Percentiles rank a stretch among this genome's conserved stretches.
Evolutionary conservation across 2,329 filamentous ascomycete genomes (phyloP).

Genomic region (Colletotrichum sansevieriae): DNA sequence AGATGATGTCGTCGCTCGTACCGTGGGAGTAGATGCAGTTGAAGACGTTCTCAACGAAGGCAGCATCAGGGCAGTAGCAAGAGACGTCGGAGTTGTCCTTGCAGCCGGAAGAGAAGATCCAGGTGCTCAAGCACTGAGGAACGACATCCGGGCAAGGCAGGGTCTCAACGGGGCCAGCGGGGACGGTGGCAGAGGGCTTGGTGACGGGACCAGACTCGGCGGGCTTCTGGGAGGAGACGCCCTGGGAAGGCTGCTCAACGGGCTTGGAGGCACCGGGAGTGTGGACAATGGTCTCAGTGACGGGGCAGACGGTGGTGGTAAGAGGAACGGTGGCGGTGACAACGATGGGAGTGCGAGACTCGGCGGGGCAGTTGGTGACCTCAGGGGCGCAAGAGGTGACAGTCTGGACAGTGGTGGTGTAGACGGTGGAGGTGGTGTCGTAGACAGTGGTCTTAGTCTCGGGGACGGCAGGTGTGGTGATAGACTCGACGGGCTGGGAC

Average conservation of each 20-base stretch:
- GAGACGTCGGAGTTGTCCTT: constrained; percentile 82
- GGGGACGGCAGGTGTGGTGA: constrained; percentile 41
- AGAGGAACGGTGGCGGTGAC: constrained; percentile 68
- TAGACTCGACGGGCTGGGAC: constrained; percentile 28
- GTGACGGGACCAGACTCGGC: constrained; percentile 43
- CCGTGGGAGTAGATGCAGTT: constrained; percentile 85
- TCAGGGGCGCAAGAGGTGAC: constrained; percentile 63
- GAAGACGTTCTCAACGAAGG: constrained; percentile 85
- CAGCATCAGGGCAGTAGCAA: constrained; percentile 88
- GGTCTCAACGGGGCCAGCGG: constrained; percentile 56
- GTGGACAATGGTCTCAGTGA: constrained; percentile 66
- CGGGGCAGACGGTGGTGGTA: constrained; percentile 72
- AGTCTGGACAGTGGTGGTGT: constrained; percentile 62
- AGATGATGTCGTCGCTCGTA: constrained; percentile 73
- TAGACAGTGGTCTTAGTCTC: constrained; percentile 50
- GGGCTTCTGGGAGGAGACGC: constrained; percentile 39
- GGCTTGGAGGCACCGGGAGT: constrained; percentile 47
- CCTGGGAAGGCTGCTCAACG: constrained; percentile 38
- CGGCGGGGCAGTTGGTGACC: constrained; percentile 65
- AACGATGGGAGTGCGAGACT: constrained; percentile 57
- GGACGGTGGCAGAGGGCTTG: constrained; percentile 49
- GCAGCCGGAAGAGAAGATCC: constrained; percentile 79
- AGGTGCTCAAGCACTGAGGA: constrained; percentile 92
- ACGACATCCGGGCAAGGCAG: constrained; percentile 77
- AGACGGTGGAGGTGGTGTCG: constrained; percentile 63